These are phyloP conservation scores for Cryomyces minteri DNA, from an alignment of 495 filamentous ascomycete genomes.

Conservation along the genomic window DNA sequence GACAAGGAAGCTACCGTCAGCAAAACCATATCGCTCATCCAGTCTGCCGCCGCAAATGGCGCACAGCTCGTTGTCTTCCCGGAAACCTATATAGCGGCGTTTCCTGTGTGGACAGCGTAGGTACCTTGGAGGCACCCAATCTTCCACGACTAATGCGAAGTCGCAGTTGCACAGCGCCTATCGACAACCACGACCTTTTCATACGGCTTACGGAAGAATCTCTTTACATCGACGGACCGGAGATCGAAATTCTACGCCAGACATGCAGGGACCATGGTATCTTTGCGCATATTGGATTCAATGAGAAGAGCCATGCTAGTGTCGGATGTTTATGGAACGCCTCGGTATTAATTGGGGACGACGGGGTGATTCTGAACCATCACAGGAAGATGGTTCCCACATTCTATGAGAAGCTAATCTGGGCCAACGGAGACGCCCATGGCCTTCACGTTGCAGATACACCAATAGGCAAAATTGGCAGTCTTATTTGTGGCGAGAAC, in stretches of 20 bases:
- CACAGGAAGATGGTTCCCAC: slow-evolving; percentile 32
- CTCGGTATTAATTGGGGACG: slow-evolving; percentile 21
- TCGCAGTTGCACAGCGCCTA: slow-evolving; percentile 1
- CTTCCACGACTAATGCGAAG: too few relatives aligned
- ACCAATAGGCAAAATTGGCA: slow-evolving; percentile 21
- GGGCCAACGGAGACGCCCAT: slow-evolving; percentile 24
- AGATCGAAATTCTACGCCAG: slow-evolving; percentile 5
- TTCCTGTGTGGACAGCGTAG: slow-evolving; percentile 11
- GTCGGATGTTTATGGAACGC: slow-evolving; percentile 22
- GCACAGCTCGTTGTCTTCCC: slow-evolving; percentile 32
- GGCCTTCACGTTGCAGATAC: slow-evolving; percentile 13
- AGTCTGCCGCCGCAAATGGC: slow-evolving; percentile 21
- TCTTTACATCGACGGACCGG: slow-evolving; percentile 6
- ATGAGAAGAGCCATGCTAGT: slow-evolving; percentile 3
- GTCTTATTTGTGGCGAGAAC: slow-evolving; percentile 31
- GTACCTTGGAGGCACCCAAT: too few relatives aligned
- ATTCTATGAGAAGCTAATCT: slow-evolving; percentile 27
- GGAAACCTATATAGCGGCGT: slow-evolving; percentile 25
- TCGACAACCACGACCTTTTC: slow-evolving; percentile 9
- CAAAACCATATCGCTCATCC: slow-evolving; percentile 21
- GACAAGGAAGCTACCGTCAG: slow-evolving; percentile 21
- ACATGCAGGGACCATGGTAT: slow-evolving; percentile 1
- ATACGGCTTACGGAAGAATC: slow-evolving; percentile 1
- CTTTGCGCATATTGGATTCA: slow-evolving; percentile 8
- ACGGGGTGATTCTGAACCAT: slow-evolving; percentile 24